phyloP scores from a whole-genome alignment of 2,329 filamentous ascomycete genomes.

The Penicillium sp. region DNA sequence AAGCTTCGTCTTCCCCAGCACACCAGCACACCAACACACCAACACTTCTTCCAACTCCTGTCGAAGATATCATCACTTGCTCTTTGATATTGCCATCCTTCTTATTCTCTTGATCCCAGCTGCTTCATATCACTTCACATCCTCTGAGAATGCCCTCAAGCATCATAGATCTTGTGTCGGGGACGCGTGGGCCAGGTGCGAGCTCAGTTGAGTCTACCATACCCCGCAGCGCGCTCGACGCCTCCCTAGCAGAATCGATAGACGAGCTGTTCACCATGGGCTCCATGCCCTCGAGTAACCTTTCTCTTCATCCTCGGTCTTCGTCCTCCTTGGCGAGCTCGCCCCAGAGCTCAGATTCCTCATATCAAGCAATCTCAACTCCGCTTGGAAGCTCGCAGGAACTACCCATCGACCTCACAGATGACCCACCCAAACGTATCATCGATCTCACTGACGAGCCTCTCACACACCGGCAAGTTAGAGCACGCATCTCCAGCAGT shows the following conservation, averaged over 20 bases:
- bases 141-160: not conserved
- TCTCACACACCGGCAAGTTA: not conserved
- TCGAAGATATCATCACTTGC: not conserved
- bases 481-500: not conserved
- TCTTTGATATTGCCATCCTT: not conserved
- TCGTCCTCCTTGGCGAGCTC: not conserved
- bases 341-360: not conserved
- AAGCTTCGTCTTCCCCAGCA: not conserved
- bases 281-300: too few species aligned
- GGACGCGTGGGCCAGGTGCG: not conserved
- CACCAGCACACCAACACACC: not conserved
- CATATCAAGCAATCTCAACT: not conserved
- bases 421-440: not conserved
- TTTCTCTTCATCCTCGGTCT: not conserved
- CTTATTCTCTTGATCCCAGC: not conserved
- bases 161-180: not conserved
- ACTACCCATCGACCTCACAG: not conserved
- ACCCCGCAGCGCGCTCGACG: not conserved
- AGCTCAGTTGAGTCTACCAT: not conserved
- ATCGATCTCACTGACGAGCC: not conserved
- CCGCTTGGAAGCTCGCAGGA: not conserved
- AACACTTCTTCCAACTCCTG: not conserved
- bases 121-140: not conserved
- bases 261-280: not conserved
- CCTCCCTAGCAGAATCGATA: not conserved